Base-by-base conservation (phyloP, 345 rosid genomes). In the Nephelium lappaceum region DNA sequence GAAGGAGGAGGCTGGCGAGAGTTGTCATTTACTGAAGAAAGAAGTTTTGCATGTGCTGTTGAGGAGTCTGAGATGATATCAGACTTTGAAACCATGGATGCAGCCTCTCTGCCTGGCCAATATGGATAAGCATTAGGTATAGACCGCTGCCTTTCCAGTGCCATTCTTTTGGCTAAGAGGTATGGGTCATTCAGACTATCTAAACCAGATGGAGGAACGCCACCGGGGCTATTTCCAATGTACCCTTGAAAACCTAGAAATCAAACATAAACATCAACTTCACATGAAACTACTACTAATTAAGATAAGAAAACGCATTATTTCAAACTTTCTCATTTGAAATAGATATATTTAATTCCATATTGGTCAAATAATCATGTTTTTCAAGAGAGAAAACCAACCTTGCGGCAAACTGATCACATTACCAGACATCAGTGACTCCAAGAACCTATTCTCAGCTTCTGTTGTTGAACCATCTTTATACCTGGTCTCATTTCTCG, bases 391-490 rank as follows among this genome's bases (percentile, higher is more conserved):
- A 47, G 25, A 72, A 71, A 67, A 76, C 86, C 45, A 74, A 95
- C 99, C 99, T 90, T 92, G 86, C 38, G 95, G 77, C 65, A 86
- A 45, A 82, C 74, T 88, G 82, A 80, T 89, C 61, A 84, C 75
- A 72, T 83, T 86, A 55, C 87, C 89, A 61, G 97, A 80, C 98
- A 96, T 93, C 75, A 96, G 81, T n/a, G 98, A 96, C 86, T 94
- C 99, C 86, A 96, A 78, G 81, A 91, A 96, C 84, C 88, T 90
- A 86, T 93, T 94, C 84, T 96, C 98, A 31, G 98, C 98, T 81
- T 94, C 98, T 11, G 87, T 89, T 47, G 91, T 80, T 18, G 88
- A 89, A 55, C 84, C 90, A 25, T 84, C 84, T 78, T 84, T 89
- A 74, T 79, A 83, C 85, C 89, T 87, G 63, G 77, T 80, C 81